Evolutionary conservation across 352 stramenopile species (phyloP), one percentile per base, ranked within the genome.

Genomic region (Phytophthora lateralis): DNA sequence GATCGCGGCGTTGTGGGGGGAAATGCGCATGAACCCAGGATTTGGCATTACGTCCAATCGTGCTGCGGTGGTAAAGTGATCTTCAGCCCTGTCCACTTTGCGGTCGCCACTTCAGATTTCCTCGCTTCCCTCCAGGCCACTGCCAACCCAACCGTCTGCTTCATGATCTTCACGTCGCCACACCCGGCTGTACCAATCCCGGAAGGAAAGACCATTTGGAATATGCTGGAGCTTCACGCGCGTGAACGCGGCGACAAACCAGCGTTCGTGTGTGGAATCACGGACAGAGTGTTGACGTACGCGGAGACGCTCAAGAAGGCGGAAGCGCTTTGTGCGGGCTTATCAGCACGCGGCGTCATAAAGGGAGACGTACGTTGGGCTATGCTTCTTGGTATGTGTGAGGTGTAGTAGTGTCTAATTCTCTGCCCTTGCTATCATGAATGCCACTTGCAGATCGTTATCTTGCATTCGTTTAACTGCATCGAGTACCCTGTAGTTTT

Each of bases 391-490:
- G 26, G 26, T 30, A 30, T 1, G 4, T 8, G 26, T 2, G 26
- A 30, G 6, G 26, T 30, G 75, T 69, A 20, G 26, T 30, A 8
- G 26, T 30, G 26, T 4, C 6, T 56, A 39, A 29, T 29, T 30
- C 26, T 30, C 6, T 30, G 26, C 26, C 26, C 26, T 30, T 30
- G 26, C 7, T 30, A 8, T 21, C 9, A 80, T 71, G 69, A 75
- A 80, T 55, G 82, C 71, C 58, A 70, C 56, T 69, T 30, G 1
- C 59, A 84, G 67, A 56, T 74, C 8, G 64, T 87, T 2, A 4
- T 85, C n/a, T 55, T 84, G 26, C 70, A 81, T 32, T 75, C 69
- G 43, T 56, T 78, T 52, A 88, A 88, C 63, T 85, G 71, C 61
- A 60, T 86, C 43, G 74, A 86, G 48, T 89, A 78, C 17, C 70